phyloP scores from a whole-genome alignment of 805 yeast genomes.

The Spathaspora sp. region DNA sequence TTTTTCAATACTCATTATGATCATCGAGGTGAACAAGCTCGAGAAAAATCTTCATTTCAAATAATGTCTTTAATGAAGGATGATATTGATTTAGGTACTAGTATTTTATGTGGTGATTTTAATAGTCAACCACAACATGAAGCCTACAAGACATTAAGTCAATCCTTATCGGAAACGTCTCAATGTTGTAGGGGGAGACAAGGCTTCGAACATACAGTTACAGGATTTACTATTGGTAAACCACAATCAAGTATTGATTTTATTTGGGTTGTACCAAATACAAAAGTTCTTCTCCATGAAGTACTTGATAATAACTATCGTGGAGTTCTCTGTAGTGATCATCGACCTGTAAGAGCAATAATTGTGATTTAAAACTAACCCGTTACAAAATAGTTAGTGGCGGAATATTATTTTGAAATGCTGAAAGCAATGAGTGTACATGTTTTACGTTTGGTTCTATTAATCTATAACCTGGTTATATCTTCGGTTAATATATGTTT shows the following conservation, averaged over 20 bases:
- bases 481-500: not conserved
- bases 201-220: conserved; percentile 40
- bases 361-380: conserved; percentile 1
- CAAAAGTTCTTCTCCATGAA: conserved; percentile 11
- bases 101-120: conserved; percentile 34
- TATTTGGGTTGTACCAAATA: conserved; percentile 31
- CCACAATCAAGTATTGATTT: conserved; percentile 35
- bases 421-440: not conserved
- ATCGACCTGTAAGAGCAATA: conserved; percentile 29
- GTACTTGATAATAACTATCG: conserved; percentile 26
- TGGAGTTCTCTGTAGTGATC: conserved; percentile 32
- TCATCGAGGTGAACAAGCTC: conserved; percentile 30
- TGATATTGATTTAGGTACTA: conserved; percentile 11
- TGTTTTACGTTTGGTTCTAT: too few species aligned
- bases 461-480: not conserved
- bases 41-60: conserved; percentile 26
- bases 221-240: conserved; percentile 31
- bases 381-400: not conserved
- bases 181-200: conserved; percentile 25
- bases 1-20: conserved; percentile 40
- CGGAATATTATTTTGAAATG: not conserved
- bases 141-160: conserved; percentile 31
- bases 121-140: conserved; percentile 32
- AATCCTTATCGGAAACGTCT: conserved; percentile 14
- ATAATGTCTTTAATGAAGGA: conserved; percentile 24